These are phyloP conservation scores for Inga laurina DNA, from an alignment of 306 rosid genomes.

Conservation along the genomic window DNA sequence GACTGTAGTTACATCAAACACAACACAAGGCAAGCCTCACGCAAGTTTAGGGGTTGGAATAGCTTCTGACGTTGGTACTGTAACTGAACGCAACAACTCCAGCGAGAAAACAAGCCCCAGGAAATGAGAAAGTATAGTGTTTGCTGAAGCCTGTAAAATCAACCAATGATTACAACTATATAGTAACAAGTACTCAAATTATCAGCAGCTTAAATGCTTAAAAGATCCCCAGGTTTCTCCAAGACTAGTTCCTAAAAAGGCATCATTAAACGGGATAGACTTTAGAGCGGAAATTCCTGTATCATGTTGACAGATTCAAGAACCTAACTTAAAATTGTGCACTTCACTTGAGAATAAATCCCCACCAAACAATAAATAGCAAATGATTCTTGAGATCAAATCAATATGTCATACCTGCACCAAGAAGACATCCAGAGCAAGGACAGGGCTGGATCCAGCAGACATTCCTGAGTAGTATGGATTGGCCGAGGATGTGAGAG, in stretches of 20 bases:
- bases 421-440: slow-evolving; percentile 92
- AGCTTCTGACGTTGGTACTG: slow-evolving; percentile 66
- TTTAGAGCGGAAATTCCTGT: too few species aligned
- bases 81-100: slow-evolving; percentile 89
- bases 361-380: neutral
- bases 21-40: slow-evolving; percentile 29
- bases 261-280: too few species aligned
- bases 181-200: neutral
- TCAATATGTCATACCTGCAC: slow-evolving; percentile 67
- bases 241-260: neutral
- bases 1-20: slow-evolving; percentile 5
- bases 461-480: slow-evolving; percentile 84
- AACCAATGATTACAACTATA: neutral
- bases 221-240: neutral
- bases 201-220: neutral
- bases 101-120: slow-evolving; percentile 84
- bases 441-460: slow-evolving; percentile 92
- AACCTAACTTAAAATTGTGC: neutral
- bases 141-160: slow-evolving; percentile 84
- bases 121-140: slow-evolving; percentile 94
- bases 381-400: neutral
- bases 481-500: slow-evolving; percentile 86
- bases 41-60: slow-evolving; percentile 64
- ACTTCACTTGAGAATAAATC: slow-evolving; percentile 9
- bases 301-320: too few species aligned